Percentiles rank a stretch among this genome's conserved stretches.
These are phyloP conservation scores for Zopfia rhizophila DNA, from an alignment of 2,329 filamentous ascomycete species.

Conservation along the genomic window DNA sequence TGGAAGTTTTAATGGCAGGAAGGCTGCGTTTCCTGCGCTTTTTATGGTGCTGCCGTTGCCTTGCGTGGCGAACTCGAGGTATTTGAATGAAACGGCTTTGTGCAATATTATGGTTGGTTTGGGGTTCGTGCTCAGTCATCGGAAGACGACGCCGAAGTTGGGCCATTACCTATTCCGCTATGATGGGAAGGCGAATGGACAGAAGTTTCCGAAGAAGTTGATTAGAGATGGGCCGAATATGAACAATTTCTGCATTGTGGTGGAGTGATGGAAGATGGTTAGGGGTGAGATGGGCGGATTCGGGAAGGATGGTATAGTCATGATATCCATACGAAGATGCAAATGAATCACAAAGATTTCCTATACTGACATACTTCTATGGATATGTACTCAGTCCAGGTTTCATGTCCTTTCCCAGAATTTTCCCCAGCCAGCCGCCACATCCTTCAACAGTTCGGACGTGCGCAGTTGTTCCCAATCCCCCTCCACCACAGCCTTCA, in stretches of 20 bases:
- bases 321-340: too few species aligned
- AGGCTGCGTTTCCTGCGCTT: slow-evolving; percentile 66
- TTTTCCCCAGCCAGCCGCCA: slow-evolving; percentile 19
- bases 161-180: slow-evolving; percentile 88
- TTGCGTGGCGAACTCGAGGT: slow-evolving; percentile 90
- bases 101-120: slow-evolving; percentile 78
- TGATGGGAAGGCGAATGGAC: slow-evolving; percentile 40
- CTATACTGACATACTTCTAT: too few species aligned
- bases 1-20: slow-evolving; percentile 18
- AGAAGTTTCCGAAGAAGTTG: slow-evolving; percentile 75
- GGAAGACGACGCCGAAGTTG: slow-evolving; percentile 83
- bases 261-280: slow-evolving; percentile 57
- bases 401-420: slow-evolving; percentile 8
- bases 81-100: slow-evolving; percentile 78
- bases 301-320: too few species aligned
- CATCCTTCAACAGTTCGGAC: slow-evolving; percentile 21
- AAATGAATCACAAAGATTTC: too few species aligned
- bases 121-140: slow-evolving; percentile 73
- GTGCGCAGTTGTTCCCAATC: slow-evolving; percentile 34
- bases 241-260: slow-evolving; percentile 90
- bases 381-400: too few species aligned
- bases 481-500: slow-evolving; percentile 19
- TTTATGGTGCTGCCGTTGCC: slow-evolving; percentile 92
- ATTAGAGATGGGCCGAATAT: slow-evolving; percentile 77
- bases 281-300: too few species aligned